Percentiles rank a stretch among this genome's conserved stretches.
Conservation (phyloP, 2,329 filamentous ascomycete species). For the Helminthosporium solani region DNA sequence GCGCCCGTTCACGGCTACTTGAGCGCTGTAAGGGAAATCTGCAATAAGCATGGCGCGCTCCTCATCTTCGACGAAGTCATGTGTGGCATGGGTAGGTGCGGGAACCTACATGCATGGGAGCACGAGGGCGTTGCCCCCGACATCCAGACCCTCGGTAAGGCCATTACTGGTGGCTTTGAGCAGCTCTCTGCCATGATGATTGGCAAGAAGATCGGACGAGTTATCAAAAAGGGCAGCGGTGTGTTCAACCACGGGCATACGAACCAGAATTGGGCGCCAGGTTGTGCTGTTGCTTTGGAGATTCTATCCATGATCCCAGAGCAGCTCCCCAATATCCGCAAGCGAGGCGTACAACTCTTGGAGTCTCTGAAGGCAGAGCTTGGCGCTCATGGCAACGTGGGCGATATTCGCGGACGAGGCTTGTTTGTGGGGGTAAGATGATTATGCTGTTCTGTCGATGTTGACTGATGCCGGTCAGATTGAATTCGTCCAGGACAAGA, state of each 20-base stretch:
- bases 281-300: constrained; percentile 62
- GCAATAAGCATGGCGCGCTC: constrained; percentile 68
- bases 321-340: constrained; percentile 59
- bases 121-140: constrained; percentile 61
- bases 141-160: constrained; percentile 67
- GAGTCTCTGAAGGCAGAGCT: constrained; percentile 48
- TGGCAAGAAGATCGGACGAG: constrained; percentile 49
- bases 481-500: constrained; percentile 59
- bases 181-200: constrained; percentile 63
- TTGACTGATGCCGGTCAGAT: constrained; percentile 41
- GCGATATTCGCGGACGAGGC: constrained; percentile 62
- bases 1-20: constrained; percentile 69
- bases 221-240: constrained; percentile 48
- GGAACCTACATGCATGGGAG: constrained; percentile 65
- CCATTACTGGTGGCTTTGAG: constrained; percentile 63
- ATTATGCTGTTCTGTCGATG: background rate
- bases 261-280: constrained; percentile 61
- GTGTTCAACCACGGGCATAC: constrained; percentile 63
- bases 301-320: constrained; percentile 61
- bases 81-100: constrained; percentile 62
- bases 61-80: constrained; percentile 81
- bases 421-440: constrained; percentile 58
- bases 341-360: constrained; percentile 55
- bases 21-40: constrained; percentile 65
- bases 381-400: constrained; percentile 52